A percentile compares a stretch with the other conserved stretches of the same genome.
phyloP scores from a whole-genome alignment of 2,329 filamentous ascomycete genomes.

The Leptographium flavum region DNA sequence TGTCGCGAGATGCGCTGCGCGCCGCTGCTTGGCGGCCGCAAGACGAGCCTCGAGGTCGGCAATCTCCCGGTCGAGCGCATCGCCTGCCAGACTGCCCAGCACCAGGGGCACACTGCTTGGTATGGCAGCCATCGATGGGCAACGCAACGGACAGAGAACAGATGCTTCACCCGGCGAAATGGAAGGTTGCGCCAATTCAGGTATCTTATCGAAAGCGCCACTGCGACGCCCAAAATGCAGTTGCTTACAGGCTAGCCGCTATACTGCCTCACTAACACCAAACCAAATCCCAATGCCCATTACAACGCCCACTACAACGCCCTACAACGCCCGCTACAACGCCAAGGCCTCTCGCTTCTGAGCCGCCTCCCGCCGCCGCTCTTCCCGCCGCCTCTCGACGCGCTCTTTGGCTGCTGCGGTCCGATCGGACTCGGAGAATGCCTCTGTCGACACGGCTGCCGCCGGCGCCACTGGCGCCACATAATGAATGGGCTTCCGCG shows the following conservation, averaged over 20 bases:
- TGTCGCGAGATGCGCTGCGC: too few relatives aligned
- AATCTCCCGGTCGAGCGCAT: constrained; percentile 36
- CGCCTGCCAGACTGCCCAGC: background rate
- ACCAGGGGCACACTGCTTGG: background rate
- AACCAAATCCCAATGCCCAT: background rate
- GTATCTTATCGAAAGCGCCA: too few relatives aligned
- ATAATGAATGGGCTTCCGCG: too few relatives aligned
- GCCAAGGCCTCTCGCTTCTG: constrained; percentile 37
- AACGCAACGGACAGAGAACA: background rate
- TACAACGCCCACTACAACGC: background rate
- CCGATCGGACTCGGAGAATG: constrained; percentile 34
- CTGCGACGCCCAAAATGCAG: too few relatives aligned
- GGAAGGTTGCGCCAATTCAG: too few relatives aligned
- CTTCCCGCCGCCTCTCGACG: constrained; percentile 37
- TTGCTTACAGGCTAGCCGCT: too few relatives aligned
- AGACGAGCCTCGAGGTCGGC: constrained; percentile 37
- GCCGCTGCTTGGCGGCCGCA: constrained; percentile 26
- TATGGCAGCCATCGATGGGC: background rate
- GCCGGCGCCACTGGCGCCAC: background rate
- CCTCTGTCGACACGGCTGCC: background rate
- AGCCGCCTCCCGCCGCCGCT: constrained; percentile 22
- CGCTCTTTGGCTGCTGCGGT: constrained; percentile 39
- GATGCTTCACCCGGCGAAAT: too few relatives aligned
- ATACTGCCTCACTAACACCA: too few relatives aligned
- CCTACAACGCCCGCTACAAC: background rate